Evolutionary conservation across 2,329 filamentous ascomycete species (phyloP), one percentile per base, ranked within the genome.

Genomic region (Zymoseptoria pseudotritici): DNA sequence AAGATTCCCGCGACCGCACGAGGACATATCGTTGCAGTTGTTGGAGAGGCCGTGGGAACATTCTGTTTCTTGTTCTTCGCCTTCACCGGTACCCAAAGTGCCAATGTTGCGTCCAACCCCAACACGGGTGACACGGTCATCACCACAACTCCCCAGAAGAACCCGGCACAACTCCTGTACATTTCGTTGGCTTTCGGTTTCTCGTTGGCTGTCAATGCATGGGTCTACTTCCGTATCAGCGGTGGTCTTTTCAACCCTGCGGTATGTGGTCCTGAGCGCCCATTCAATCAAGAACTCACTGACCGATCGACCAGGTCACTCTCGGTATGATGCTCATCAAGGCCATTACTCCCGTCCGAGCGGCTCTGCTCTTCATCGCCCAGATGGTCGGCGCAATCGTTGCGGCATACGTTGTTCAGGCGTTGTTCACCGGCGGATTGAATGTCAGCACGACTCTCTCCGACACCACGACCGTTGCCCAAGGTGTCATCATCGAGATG

Each of bases 61-160:
- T 72, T 73, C 11, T 72, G 76, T 63, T 76, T 77, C 55, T 69
- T 77, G 29, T 76, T 72, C 69, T 76, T 77, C 22, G 22, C 53
- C 9, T 54, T 26, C 53, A 67, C 70, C 0, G 76, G 22, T 8
- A 29, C 20, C 74, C 74, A 13, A 75, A 76, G 60, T 72, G 60
- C 64, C 54, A 54, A 21, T 22, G 49, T 20, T 3, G 21, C 22
- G 22, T 26, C 60, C 3, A 55, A 59, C 9, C 50, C 53, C 2
- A 59, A 56, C 29, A 52, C 50, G 50, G 24, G 50, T 2, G 53
- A 29, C 19, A 20, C 26, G 8, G 19, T 54, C 17, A 60, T 59
- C 3, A 53, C 73, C 22, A 61, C 62, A 3, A 70, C 69, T 17
- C 65, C 65, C 22, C 36, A 42, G 36, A 42, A 42, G 21, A 29